Conservation (phyloP, 1,284 basidiomycete species). For the Puccinia polysora region DNA sequence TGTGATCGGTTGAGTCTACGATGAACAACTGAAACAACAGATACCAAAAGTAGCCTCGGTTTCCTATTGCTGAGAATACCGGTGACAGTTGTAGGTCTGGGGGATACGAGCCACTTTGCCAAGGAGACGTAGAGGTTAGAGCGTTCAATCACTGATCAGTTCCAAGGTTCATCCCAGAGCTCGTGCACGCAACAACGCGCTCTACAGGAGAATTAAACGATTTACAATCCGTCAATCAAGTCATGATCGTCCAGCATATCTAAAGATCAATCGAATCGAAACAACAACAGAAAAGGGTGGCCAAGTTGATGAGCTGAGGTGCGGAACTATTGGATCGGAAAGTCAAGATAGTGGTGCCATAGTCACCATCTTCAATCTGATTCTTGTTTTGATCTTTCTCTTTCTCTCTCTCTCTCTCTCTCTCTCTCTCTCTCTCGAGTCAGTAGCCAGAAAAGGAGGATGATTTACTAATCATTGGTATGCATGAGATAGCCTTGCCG, state of each 20-base stretch:
- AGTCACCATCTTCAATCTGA: no score
- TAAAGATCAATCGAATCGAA: constrained; percentile 40
- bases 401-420: no score
- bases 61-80: constrained; percentile 65
- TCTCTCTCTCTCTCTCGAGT: no score
- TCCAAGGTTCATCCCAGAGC: no score
- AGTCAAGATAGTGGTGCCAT: neutral
- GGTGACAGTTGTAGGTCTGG: constrained; percentile 73
- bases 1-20: constrained; percentile 65
- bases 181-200: no score
- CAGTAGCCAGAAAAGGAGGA: no score
- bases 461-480: constrained; percentile 66
- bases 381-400: no score
- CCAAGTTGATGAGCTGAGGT: neutral
- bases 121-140: constrained; percentile 48
- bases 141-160: neutral
- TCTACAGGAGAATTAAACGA: no score
- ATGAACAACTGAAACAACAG: constrained; percentile 84
- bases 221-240: constrained; percentile 85
- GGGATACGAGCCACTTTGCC: constrained; percentile 62
- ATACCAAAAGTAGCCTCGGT: constrained; percentile 82
- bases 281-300: neutral
- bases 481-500: constrained; percentile 75
- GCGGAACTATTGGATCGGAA: neutral
- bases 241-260: constrained; percentile 63